Evolutionary conservation across 2,329 filamentous ascomycete genomes (phyloP), one percentile per base, ranked within the genome.

Genomic region (Ceratocystis variospora): DNA sequence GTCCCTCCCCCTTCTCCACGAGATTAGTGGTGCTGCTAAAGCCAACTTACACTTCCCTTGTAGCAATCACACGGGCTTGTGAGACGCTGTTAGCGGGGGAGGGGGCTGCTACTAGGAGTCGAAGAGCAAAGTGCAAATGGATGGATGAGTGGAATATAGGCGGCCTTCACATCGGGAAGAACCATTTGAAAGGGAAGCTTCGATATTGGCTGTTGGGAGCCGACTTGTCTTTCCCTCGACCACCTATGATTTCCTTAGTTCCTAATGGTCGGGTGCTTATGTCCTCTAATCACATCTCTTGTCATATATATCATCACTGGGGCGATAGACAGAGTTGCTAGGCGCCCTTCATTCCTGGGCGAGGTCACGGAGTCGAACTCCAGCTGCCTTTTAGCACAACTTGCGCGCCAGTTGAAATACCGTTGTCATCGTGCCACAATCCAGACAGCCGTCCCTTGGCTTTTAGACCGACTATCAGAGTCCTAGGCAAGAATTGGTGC

Each of bases 341-440:
- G 15, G 46, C 59, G 61, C 66, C 68, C 67, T 69, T 67, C 66
- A 69, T 68, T 69, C 64, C 67, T 66, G 46, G 48, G 59, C 61
- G 63, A 63, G 41, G 61, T 46, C 37, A 44, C 44, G 37, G 17
- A 25, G 37, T 19, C 19, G 37, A 25, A 37, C n/a, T 33, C 44
- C 61, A 45, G 19, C 46, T 57, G 19, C 22, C 22, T 57, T 41
- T 25, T 59, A 31, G 48, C 8, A 57, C 44, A 59, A 62, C 55
- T 63, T 62, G 31, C 48, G 33, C 61, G 65, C 45, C 62, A 64
- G 62, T 62, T 64, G 66, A 62, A 64, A 67, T 67, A 45, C 50
- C 66, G 62, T 67, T 55, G 53, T 62, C 66, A 64, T 67, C 66
- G 31, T 61, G 62, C 62, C 66, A 62, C 66, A 67, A 67, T 67